Evolutionary conservation across 1,284 basidiomycete genomes (phyloP).

Genomic region (Apiotrichum brassicae): DNA sequence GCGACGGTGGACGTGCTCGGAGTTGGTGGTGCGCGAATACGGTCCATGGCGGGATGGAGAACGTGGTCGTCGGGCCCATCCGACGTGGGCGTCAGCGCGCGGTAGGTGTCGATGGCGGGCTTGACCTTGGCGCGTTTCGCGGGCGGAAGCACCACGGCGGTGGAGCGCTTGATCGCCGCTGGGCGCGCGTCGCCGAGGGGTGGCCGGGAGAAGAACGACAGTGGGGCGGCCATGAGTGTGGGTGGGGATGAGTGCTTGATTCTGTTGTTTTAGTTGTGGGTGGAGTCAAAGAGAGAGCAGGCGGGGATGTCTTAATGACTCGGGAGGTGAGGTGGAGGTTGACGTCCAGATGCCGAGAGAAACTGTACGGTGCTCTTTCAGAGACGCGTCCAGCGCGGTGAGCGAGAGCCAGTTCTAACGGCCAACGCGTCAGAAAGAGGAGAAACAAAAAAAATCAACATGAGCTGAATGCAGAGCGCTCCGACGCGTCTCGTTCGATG

Average conservation of each 20-base stretch:
- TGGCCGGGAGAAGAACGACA: conserved; percentile 9
- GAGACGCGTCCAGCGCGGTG: too few species aligned
- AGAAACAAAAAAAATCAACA: too few species aligned
- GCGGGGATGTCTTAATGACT: too few species aligned
- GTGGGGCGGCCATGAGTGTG: not conserved
- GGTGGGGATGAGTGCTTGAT: not conserved
- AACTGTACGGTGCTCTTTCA: too few species aligned
- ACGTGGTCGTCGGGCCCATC: conserved; percentile 18
- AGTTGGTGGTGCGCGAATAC: conserved; percentile 21
- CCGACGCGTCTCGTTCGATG: too few species aligned
- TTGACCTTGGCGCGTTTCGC: conserved; percentile 8
- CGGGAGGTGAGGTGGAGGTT: too few species aligned
- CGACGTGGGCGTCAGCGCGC: conserved; percentile 14
- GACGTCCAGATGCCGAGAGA: too few species aligned
- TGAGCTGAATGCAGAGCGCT: too few species aligned
- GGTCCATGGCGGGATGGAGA: conserved; percentile 5
- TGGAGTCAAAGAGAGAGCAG: too few species aligned
- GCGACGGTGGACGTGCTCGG: conserved; percentile 42
- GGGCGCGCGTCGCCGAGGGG: conserved; percentile 2
- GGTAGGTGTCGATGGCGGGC: not conserved
- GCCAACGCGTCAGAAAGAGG: too few species aligned
- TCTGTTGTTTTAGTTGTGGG: too few species aligned
- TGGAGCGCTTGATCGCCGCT: conserved; percentile 7
- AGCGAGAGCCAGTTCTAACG: too few species aligned
- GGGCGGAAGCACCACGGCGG: not conserved